phyloP scores from a whole-genome alignment of 2,329 filamentous ascomycete species.

The Fusarium subtropicale region DNA sequence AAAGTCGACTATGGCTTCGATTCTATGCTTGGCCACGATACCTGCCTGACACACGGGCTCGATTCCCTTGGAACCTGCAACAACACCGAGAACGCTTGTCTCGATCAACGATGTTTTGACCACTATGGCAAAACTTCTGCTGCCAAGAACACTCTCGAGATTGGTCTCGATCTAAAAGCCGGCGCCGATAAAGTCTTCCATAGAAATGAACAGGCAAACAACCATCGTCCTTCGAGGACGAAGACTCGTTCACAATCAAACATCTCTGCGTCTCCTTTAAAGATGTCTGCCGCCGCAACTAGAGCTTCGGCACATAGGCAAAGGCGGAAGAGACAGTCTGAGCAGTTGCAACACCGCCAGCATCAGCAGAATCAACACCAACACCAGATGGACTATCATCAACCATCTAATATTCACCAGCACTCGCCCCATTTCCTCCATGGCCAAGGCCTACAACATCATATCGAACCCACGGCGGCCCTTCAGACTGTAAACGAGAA shows the following conservation, averaged over 20 bases:
- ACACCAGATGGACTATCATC: constrained; percentile 27
- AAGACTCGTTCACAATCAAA: constrained; percentile 29
- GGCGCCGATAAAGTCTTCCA: constrained; percentile 2
- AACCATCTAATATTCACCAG: constrained; percentile 30
- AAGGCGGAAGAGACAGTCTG: constrained; percentile 35
- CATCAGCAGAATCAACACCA: constrained; percentile 15
- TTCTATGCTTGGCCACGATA: constrained; percentile 43
- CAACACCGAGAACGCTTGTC: constrained; percentile 51
- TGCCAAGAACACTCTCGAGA: constrained; percentile 24
- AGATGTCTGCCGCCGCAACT: constrained; percentile 16
- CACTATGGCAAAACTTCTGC: constrained; percentile 40
- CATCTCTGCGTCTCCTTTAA: constrained; percentile 22
- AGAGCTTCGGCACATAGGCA: constrained; percentile 33
- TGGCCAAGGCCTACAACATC: constrained; percentile 28
- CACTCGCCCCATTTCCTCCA: constrained; percentile 31
- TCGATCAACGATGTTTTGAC: constrained; percentile 47
- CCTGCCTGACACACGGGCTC: constrained; percentile 44
- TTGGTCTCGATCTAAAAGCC: constrained; percentile 35
- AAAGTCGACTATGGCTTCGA: constrained; percentile 51
- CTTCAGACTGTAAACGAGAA: constrained; percentile 41
- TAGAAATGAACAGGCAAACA: constrained; percentile 16
- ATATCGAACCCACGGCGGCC: constrained; percentile 39
- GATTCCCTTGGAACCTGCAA: constrained; percentile 46
- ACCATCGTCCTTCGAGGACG: constrained; percentile 11
- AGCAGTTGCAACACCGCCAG: constrained; percentile 16